Evolutionary conservation across 768 basidiomycete species (phyloP), one percentile per base, ranked within the genome.

Genomic region (Glaciozyma martinii): DNA sequence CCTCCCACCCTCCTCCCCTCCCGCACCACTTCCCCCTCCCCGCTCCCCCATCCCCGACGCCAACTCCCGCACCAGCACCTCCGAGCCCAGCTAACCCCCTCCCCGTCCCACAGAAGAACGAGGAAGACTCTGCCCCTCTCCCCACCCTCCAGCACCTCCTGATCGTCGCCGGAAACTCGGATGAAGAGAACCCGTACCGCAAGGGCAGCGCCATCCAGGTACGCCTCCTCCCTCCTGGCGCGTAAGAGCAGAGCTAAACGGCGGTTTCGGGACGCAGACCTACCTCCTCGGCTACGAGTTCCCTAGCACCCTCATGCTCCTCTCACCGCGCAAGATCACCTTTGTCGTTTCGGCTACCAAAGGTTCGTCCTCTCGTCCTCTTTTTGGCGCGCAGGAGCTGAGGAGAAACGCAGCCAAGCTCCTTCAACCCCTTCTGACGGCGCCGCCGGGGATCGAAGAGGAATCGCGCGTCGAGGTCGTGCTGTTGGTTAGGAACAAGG

Each of bases 271-370:
- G 59, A 32, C 70, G 30, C 71, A 95, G 94, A 93, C 92, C 74
- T 95, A 92, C 89, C 81, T 99, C 23, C 82, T 98, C 46, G 94
- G 93, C 19, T 98, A 92, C 76, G 94, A 99, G 77, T 98, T 98
- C 74, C 95, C 94, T 3, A 90, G 91, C 0, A 97, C 94, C 0
- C 80, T 97, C 33, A 81, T 93, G 63, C 79, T 97, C 25, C 88
- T 98, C 72, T 82, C 85, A 63, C 86, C 72, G 80, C 86, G 63
- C 60, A 87, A 83, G 73, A 78, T 98, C 25, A 79, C 80, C 42
- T 86, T 97, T 47, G 78, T 95, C 32, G 92, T 89, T 80, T 97
- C 55, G 79, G 85, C 75, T 80, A 82, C 60, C 80, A 44, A 72
- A 49, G 71, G 67, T 71, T 5, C 37, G 62, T 50, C 18, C 8